Evolutionary conservation across 208 protist species (phyloP).

Genomic region (Angomonas deanei): DNA sequence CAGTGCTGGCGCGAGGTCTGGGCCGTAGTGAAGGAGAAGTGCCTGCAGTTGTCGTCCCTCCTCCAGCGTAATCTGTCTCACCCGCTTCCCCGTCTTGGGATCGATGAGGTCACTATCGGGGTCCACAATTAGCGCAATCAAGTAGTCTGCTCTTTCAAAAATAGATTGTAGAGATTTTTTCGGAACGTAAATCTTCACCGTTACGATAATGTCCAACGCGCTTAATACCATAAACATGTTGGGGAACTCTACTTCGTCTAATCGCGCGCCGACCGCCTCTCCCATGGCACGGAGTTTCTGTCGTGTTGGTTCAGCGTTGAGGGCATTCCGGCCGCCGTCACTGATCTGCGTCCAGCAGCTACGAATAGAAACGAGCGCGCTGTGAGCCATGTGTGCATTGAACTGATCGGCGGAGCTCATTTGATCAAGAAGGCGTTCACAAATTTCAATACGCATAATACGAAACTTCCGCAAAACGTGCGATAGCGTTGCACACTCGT

Average conservation of each 20-base stretch:
- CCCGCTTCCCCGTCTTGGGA: conserved; percentile 51
- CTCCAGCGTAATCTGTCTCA: conserved; percentile 74
- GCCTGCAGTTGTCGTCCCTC: conserved; percentile 82
- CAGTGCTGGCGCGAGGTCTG: conserved; percentile 64
- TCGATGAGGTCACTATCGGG: conserved; percentile 71
- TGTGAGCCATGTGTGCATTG: conserved; percentile 76
- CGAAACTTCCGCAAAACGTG: conserved; percentile 78
- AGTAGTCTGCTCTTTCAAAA: conserved; percentile 64
- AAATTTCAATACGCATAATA: conserved; percentile 78
- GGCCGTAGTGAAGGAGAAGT: conserved; percentile 75
- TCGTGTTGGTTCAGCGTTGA: conserved; percentile 79
- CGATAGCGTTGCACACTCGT: conserved; percentile 78
- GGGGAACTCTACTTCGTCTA: conserved; percentile 78
- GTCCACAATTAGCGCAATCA: conserved; percentile 68
- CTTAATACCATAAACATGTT: conserved; percentile 51
- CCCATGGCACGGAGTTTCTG: conserved; percentile 85
- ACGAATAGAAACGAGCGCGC: conserved; percentile 62
- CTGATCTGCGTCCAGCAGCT: conserved; percentile 71
- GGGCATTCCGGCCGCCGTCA: conserved; percentile 69
- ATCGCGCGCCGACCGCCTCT: conserved; percentile 68
- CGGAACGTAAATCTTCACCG: conserved; percentile 85
- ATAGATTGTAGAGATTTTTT: conserved; percentile 68
- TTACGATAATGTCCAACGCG: conserved; percentile 77
- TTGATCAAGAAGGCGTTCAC: conserved; percentile 75
- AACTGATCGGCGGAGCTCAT: conserved; percentile 75